Conservation (phyloP, 2,329 filamentous ascomycete genomes). For the Zasmidium citrigriseum region DNA sequence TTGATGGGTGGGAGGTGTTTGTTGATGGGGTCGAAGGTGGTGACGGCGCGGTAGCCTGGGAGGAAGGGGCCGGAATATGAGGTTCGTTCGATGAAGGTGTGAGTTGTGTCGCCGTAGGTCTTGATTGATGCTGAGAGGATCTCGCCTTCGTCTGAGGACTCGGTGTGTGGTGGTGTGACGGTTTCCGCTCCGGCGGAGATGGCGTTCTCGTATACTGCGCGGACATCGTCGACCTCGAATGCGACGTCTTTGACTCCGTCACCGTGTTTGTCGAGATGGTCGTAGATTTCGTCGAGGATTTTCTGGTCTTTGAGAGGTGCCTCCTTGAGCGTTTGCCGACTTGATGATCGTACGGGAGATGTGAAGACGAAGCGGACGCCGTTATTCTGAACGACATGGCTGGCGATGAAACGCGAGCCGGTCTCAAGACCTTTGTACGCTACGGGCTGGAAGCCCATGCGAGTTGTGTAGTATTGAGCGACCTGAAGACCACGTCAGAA, state of each 20-base stretch:
- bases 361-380: conserved; percentile 80
- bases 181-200: conserved; percentile 64
- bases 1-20: conserved; percentile 62
- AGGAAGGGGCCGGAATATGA: conserved; percentile 76
- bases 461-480: conserved; percentile 81
- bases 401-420: conserved; percentile 76
- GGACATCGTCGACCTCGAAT: conserved; percentile 89
- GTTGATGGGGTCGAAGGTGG: conserved; percentile 47
- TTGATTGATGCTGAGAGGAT: conserved; percentile 75
- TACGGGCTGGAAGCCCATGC: conserved; percentile 80
- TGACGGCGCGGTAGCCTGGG: conserved; percentile 71
- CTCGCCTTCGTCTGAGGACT: conserved; percentile 61
- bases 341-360: conserved; percentile 67
- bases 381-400: conserved; percentile 79
- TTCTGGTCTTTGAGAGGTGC: conserved; percentile 58
- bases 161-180: conserved; percentile 60
- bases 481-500: conserved; percentile 59
- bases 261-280: conserved; percentile 81
- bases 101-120: conserved; percentile 94
- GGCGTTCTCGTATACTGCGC: conserved; percentile 75
- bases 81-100: conserved; percentile 78
- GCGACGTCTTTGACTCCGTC: conserved; percentile 95
- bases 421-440: conserved; percentile 90
- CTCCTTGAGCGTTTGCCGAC: conserved; percentile 24
- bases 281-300: conserved; percentile 73